phyloP scores from a whole-genome alignment of 108 stramenopile species.

The Fragilaria radians region DNA sequence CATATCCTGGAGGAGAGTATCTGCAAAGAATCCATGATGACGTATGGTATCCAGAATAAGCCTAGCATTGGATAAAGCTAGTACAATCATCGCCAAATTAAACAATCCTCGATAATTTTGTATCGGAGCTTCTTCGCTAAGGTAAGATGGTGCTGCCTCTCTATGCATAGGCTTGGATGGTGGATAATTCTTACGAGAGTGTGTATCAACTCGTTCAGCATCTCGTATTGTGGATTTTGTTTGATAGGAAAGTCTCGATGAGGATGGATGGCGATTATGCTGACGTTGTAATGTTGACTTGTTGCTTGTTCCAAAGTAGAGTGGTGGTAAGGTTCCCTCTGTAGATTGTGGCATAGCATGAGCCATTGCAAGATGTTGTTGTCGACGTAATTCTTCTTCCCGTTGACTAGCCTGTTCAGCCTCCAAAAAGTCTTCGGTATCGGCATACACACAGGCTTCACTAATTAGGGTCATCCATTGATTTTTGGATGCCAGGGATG shows the following conservation, averaged over 20 bases:
- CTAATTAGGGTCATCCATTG: slow-evolving; percentile 71
- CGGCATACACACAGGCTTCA: slow-evolving; percentile 69
- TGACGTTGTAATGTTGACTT: slow-evolving; percentile 19
- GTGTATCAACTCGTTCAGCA: slow-evolving; percentile 32
- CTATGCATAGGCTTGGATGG: slow-evolving; percentile 72
- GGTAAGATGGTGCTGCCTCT: slow-evolving; percentile 41
- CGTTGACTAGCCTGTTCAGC: slow-evolving; percentile 22
- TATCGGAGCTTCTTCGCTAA: slow-evolving; percentile 43
- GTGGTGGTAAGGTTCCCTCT: slow-evolving; percentile 41
- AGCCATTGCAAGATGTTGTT: slow-evolving; percentile 28
- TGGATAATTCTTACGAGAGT: slow-evolving; percentile 49
- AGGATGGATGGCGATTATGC: slow-evolving; percentile 8
- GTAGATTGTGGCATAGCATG: slow-evolving; percentile 25
- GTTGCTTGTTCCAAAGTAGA: slow-evolving; percentile 31
- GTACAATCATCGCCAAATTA: slow-evolving; percentile 69
- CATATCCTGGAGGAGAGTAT: slow-evolving; percentile 9
- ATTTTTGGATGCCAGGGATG: slow-evolving; percentile 52
- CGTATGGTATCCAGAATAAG: slow-evolving; percentile 48
- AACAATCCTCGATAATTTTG: slow-evolving; percentile 81
- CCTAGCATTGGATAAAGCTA: slow-evolving; percentile 72
- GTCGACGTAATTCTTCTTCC: slow-evolving; percentile 20
- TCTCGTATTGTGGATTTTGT: slow-evolving; percentile 32
- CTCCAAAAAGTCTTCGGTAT: slow-evolving; percentile 47
- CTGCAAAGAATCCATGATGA: slow-evolving; percentile 57
- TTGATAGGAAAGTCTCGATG: slow-evolving; percentile 12